Conservation (phyloP, 129 eudicot species). For the Escallonia rubra region DNA sequence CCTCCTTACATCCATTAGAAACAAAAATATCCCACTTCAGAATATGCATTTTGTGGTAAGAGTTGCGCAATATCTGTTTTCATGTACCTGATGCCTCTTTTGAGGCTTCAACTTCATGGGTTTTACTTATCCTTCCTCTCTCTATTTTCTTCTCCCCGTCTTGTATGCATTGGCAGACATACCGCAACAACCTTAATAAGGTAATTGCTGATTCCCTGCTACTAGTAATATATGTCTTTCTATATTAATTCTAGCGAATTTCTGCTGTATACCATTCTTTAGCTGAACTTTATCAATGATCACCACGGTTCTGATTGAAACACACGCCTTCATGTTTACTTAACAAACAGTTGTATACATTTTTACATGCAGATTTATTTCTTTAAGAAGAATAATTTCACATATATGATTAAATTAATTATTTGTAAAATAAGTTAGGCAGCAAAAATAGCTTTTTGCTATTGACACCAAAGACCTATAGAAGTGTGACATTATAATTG, state of each 20-base stretch:
- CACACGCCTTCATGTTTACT: too few species aligned
- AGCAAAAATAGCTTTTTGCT: too few species aligned
- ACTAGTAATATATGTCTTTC: too few species aligned
- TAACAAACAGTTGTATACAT: too few species aligned
- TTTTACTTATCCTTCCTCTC: constrained; percentile 10
- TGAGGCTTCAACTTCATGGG: not conserved
- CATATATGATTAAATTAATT: too few species aligned
- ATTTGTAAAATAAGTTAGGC: too few species aligned
- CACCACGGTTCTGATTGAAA: too few species aligned
- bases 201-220: constrained; percentile 20
- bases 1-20: constrained; percentile 75
- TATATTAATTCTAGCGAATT: not conserved
- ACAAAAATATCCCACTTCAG: constrained; percentile 74
- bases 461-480: too few species aligned
- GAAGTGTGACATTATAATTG: too few species aligned
- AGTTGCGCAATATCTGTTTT: constrained; percentile 1
- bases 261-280: not conserved
- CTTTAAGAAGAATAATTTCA: too few species aligned
- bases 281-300: too few species aligned
- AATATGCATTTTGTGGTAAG: constrained; percentile 98
- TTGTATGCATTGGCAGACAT: constrained; percentile 52
- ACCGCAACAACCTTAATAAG: constrained; percentile 96
- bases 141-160: not conserved
- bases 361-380: too few species aligned
- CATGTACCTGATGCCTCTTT: constrained; percentile 4